Evolutionary conservation across 1,284 basidiomycete species (phyloP).

Genomic region (Sporisorium graminicola): DNA sequence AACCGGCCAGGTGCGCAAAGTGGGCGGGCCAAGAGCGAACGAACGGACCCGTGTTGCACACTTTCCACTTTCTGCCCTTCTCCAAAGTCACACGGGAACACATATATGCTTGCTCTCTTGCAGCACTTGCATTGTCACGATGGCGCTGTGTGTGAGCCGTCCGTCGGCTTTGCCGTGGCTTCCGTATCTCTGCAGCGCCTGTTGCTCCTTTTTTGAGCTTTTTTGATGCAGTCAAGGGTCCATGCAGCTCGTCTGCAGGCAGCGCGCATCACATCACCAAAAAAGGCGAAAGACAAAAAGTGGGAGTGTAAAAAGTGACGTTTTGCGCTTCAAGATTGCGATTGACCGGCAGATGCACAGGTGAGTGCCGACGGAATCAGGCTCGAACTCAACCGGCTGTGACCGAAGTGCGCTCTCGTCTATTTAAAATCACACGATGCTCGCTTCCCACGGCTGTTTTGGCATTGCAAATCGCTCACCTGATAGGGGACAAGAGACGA

Average conservation of each 20-base stretch:
- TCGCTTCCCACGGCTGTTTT: slow-evolving; percentile 13
- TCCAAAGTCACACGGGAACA: neutral
- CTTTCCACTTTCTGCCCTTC: too few relatives aligned
- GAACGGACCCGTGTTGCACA: too few relatives aligned
- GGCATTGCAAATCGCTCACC: too few relatives aligned
- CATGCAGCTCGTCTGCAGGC: slow-evolving; percentile 6
- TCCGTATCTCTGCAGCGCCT: neutral
- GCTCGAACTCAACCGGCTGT: neutral
- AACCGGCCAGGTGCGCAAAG: neutral
- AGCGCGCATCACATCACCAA: neutral
- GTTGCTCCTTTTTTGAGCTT: neutral
- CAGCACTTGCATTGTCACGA: neutral
- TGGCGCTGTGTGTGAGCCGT: neutral
- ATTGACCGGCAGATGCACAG: neutral
- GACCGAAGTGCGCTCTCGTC: neutral
- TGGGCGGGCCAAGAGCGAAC: too few relatives aligned
- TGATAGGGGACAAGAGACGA: neutral
- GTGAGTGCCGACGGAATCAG: too few relatives aligned
- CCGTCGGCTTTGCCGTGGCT: too few relatives aligned
- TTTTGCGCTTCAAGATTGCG: neutral
- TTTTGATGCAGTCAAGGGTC: slow-evolving; percentile 4
- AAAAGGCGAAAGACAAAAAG: neutral
- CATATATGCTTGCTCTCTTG: too few relatives aligned
- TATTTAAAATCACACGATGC: slow-evolving; percentile 25
- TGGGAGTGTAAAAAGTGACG: neutral